A percentile compares a stretch with the other conserved stretches of the same genome.
Evolutionary conservation across 2,329 filamentous ascomycete genomes (phyloP).

Genomic region (Penicillium concentricum): DNA sequence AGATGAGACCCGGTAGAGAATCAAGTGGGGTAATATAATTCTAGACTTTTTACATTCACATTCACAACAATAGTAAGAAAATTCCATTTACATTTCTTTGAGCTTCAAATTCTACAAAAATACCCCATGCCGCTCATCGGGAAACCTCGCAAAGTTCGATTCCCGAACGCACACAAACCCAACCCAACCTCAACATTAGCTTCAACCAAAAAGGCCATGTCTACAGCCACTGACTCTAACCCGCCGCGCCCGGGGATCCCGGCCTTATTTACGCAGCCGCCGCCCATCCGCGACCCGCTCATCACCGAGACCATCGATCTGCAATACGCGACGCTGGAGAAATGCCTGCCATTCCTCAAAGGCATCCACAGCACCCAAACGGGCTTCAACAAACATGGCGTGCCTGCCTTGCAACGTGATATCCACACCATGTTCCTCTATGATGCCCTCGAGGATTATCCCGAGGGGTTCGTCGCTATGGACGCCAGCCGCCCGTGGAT

Average conservation of each 20-base stretch:
- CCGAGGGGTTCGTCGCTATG: constrained; percentile 67
- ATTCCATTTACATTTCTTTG: not conserved
- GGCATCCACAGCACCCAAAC: constrained; percentile 50
- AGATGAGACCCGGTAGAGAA: not conserved
- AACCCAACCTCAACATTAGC: constrained; percentile 12
- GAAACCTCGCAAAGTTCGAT: constrained; percentile 41
- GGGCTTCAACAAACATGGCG: constrained; percentile 66
- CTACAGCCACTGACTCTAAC: not conserved
- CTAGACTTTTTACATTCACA: not conserved
- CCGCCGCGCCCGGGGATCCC: constrained; percentile 33
- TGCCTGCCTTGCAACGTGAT: constrained; percentile 70
- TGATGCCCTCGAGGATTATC: constrained; percentile 58
- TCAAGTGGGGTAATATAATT: not conserved
- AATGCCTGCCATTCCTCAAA: constrained; percentile 67
- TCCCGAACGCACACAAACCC: constrained; percentile 28
- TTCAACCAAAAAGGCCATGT: constrained; percentile 15
- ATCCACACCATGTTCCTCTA: constrained; percentile 53
- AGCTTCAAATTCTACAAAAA: not conserved
- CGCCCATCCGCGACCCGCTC: constrained; percentile 65
- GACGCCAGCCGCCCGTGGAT: constrained; percentile 93
- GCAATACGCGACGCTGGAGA: constrained; percentile 67
- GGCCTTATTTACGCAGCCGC: constrained; percentile 45
- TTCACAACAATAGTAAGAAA: constrained; percentile 12
- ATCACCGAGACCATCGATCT: constrained; percentile 65
- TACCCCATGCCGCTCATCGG: constrained; percentile 33